These are phyloP conservation scores for Epichloe aotearoae DNA, from an alignment of 2,329 filamentous ascomycete species.

Conservation along the genomic window DNA sequence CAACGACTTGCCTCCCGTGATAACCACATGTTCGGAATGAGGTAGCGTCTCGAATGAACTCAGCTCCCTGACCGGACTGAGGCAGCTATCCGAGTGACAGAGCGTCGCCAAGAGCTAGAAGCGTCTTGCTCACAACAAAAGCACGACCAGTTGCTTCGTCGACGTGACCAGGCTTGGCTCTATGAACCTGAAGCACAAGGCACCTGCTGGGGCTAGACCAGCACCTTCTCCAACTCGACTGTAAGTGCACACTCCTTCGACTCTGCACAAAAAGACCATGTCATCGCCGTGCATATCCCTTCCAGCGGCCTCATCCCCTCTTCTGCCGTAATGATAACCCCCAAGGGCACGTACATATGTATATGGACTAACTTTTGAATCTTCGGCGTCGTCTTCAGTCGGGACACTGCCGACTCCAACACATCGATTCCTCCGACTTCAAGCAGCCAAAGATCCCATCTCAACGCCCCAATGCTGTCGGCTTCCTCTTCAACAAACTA, in stretches of 20 bases:
- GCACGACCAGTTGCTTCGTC: slow-evolving; percentile 10
- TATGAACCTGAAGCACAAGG: slow-evolving; percentile 34
- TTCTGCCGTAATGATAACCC: background rate
- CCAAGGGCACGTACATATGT: background rate
- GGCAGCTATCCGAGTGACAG: slow-evolving; percentile 17
- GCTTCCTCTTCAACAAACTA: slow-evolving; percentile 48
- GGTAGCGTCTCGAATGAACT: slow-evolving; percentile 41
- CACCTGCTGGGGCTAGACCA: slow-evolving; percentile 46
- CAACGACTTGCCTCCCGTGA: slow-evolving; percentile 3
- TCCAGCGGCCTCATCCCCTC: no score
- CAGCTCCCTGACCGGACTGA: slow-evolving; percentile 50
- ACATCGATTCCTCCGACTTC: slow-evolving; percentile 8
- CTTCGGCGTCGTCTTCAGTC: background rate
- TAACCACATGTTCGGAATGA: slow-evolving; percentile 33
- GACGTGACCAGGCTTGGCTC: slow-evolving; percentile 10
- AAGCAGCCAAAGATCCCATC: slow-evolving; percentile 16
- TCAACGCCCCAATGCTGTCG: slow-evolving; percentile 45
- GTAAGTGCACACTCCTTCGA: slow-evolving; percentile 24
- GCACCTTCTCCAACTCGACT: slow-evolving; percentile 40
- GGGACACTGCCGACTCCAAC: slow-evolving; percentile 8
- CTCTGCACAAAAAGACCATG: no score
- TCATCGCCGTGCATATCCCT: no score
- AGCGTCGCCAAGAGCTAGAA: slow-evolving; percentile 12
- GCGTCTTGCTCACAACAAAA: slow-evolving; percentile 11
- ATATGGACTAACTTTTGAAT: background rate